These are phyloP conservation scores for Boletus huronensis DNA, from an alignment of 768 basidiomycete genomes.

Conservation along the genomic window DNA sequence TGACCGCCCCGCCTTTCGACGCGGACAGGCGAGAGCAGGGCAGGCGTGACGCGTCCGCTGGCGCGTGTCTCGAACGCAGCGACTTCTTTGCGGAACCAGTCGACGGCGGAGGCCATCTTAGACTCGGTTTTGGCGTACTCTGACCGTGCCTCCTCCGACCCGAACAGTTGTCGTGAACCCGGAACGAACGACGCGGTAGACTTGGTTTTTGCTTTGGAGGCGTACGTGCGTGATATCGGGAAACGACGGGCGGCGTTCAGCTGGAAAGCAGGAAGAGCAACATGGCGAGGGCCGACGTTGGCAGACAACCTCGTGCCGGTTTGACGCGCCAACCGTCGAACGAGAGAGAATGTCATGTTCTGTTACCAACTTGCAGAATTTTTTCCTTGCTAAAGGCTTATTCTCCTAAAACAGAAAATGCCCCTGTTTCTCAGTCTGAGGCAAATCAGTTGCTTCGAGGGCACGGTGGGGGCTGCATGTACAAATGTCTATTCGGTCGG, in stretches of 20 bases:
- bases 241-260: neutral
- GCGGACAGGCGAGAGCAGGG: slow-evolving; percentile 63
- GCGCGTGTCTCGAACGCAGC: slow-evolving; percentile 69
- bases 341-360: slow-evolving; percentile 9
- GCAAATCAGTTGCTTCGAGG: no score
- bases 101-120: slow-evolving; percentile 62
- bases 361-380: neutral
- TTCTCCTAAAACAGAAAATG: neutral
- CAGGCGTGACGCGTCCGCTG: slow-evolving; percentile 72
- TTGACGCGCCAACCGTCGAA: slow-evolving; percentile 8
- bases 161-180: slow-evolving; percentile 60
- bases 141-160: slow-evolving; percentile 46
- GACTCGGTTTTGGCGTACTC: slow-evolving; percentile 63
- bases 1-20: slow-evolving; percentile 46
- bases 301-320: neutral
- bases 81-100: slow-evolving; percentile 76
- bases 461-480: no score
- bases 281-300: neutral
- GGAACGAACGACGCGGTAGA: slow-evolving; percentile 63
- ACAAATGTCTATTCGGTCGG: neutral
- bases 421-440: slow-evolving; percentile 3
- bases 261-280: neutral
- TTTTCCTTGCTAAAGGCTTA: neutral
- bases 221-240: slow-evolving; percentile 21
- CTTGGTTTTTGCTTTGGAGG: slow-evolving; percentile 33